Base-by-base conservation (phyloP, 2,329 filamentous ascomycete genomes). In the Paraphoma chrysanthemicola region DNA sequence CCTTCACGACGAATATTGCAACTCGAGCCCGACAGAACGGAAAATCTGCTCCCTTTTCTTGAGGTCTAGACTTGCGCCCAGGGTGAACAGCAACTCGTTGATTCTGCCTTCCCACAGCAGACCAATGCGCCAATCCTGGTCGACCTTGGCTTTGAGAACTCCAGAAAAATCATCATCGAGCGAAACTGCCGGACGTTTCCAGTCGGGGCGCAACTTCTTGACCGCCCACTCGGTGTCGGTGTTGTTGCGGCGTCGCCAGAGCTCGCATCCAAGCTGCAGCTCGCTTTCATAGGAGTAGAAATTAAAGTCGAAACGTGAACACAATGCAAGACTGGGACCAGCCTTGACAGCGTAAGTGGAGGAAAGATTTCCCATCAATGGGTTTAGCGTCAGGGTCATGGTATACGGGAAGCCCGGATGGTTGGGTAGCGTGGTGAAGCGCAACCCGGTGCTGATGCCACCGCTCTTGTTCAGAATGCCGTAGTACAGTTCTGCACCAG, bases 271-370 rank as follows among this genome's bases (percentile, higher is more conserved):
- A 23, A 98, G 85, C 28, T 93, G 89, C 82, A 97, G 90, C 56
- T 95, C 91, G 72, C 92, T 97, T 80, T 99, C 95, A 80, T 97
- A 99, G 74, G 92, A 97, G 79, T 97, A 98, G 48, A 97, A 90
- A 71, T 99, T 99, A 79, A 99, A 99, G 72, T 96, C 93, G 79
- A 98, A 94, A 48, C 90, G 88, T 18, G 93, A 96, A 62, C 93
- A 95, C 48, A 99, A 85, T 10, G 92, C 91, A 65, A 96, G 86
- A 68, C 92, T 88, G 33, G 86, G 86, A 3, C 92, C 92, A 1
- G 94, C 94, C 70, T 92, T 90, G 46, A 98, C 91, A 0, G 95
- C 91, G 75, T 99, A 99, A 14, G 88, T 96, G 36, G 93, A 92
- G 54, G 90, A 93, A 57, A 99, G 84, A 71, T 92, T 96, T 16